These are phyloP conservation scores for Roridomyces roridus DNA, from an alignment of 768 basidiomycete genomes.

Conservation along the genomic window DNA sequence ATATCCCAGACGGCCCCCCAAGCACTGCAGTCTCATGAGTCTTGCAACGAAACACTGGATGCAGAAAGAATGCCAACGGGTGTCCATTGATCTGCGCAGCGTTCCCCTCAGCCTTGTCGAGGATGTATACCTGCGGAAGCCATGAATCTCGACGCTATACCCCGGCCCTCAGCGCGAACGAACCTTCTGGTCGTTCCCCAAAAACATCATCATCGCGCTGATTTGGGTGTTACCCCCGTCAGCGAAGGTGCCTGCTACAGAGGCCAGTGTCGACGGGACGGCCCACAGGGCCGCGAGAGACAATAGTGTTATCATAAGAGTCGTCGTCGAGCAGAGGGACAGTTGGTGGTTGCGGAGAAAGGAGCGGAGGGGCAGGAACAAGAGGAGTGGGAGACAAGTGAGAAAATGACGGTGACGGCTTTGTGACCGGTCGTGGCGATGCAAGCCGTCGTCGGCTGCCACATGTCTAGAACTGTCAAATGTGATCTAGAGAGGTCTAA, in stretches of 20 bases:
- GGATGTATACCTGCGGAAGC: constrained; percentile 51
- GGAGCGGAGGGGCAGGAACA: neutral
- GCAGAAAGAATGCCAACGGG: constrained; percentile 30
- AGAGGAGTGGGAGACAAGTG: neutral
- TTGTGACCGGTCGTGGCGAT: neutral
- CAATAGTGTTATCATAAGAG: constrained; percentile 17
- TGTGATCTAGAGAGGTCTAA: too few species aligned
- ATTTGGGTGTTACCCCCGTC: constrained; percentile 42
- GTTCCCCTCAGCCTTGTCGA: constrained; percentile 84
- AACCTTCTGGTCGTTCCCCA: constrained; percentile 70
- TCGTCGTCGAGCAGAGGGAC: neutral
- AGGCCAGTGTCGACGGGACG: constrained; percentile 29
- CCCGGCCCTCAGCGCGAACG: too few species aligned
- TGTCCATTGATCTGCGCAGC: constrained; percentile 59
- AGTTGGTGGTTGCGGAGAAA: neutral
- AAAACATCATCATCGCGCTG: constrained; percentile 61
- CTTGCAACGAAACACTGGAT: too few species aligned
- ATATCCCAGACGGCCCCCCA: constrained; percentile 68
- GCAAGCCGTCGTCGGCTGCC: too few species aligned
- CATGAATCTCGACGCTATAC: neutral
- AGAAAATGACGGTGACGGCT: neutral
- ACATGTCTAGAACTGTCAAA: too few species aligned
- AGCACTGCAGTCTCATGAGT: constrained; percentile 30
- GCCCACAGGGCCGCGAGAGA: constrained; percentile 33
- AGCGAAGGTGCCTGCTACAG: constrained; percentile 40